Conservation (phyloP, 1,284 basidiomycete genomes). For the Malassezia yamatoensis region DNA sequence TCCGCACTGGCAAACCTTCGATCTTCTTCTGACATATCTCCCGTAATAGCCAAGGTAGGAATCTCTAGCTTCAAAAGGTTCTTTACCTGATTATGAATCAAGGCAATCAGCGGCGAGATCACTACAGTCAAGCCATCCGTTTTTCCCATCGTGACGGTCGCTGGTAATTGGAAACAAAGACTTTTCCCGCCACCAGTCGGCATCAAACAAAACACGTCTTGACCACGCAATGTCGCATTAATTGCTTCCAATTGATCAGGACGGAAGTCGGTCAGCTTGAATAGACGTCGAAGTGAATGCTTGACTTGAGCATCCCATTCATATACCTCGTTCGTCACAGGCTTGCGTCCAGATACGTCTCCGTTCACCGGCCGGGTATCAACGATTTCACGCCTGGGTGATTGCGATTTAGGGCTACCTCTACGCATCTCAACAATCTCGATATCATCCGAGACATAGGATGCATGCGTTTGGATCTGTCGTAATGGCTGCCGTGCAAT, state of each 20-base stretch:
- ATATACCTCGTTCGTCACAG: not conserved
- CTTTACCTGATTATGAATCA: constrained; percentile 82
- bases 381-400: not conserved
- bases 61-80: constrained; percentile 61
- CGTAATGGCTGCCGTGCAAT: not conserved
- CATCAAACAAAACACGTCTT: constrained; percentile 88
- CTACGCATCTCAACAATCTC: not conserved
- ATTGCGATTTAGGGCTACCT: not conserved
- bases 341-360: not conserved
- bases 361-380: not conserved
- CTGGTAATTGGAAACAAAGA: constrained; percentile 62
- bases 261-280: constrained; percentile 64
- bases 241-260: constrained; percentile 80
- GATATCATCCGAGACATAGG: not conserved
- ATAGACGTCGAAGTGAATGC: constrained; percentile 58
- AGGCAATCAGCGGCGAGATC: constrained; percentile 74
- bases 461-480: not conserved
- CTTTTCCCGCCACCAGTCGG: constrained; percentile 91
- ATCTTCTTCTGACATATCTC: constrained; percentile 53
- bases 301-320: constrained; percentile 57
- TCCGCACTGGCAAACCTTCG: constrained; percentile 50
- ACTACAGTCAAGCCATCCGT: constrained; percentile 79
- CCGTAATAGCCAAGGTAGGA: constrained; percentile 63
- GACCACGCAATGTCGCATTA: constrained; percentile 64
- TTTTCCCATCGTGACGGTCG: constrained; percentile 63